A percentile compares a stretch with the other conserved stretches of the same genome.
Evolutionary conservation across 768 basidiomycete species (phyloP).

Genomic region (Boletus patriciae): DNA sequence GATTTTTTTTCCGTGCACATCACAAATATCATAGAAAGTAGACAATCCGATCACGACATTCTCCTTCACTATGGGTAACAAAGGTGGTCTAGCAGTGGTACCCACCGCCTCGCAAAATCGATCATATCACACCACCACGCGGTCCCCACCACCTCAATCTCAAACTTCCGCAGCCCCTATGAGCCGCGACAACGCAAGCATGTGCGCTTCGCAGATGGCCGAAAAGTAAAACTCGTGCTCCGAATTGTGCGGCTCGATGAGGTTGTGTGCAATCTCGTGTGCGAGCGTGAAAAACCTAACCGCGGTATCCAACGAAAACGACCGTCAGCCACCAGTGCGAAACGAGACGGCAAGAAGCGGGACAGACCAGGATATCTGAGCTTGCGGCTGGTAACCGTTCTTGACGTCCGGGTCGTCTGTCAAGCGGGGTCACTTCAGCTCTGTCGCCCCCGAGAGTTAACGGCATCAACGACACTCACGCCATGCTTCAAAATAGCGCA

Average conservation of each 20-base stretch:
- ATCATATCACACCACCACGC: no score
- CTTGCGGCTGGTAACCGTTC: slow-evolving; percentile 51
- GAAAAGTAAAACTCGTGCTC: slow-evolving; percentile 96
- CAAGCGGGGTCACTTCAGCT: neutral
- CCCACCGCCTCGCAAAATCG: no score
- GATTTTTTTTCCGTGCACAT: no score
- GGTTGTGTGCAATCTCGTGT: slow-evolving; percentile 91
- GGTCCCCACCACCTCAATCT: no score
- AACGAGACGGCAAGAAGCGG: neutral
- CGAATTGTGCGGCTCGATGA: slow-evolving; percentile 83
- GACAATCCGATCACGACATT: no score
- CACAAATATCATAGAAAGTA: no score
- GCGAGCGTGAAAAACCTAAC: slow-evolving; percentile 84
- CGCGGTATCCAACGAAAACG: neutral
- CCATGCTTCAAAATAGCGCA: slow-evolving; percentile 84
- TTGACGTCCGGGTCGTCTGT: slow-evolving; percentile 72
- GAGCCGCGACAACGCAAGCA: slow-evolving; percentile 42
- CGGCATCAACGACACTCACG: slow-evolving; percentile 51
- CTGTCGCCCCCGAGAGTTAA: neutral
- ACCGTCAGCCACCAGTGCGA: neutral
- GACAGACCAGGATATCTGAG: slow-evolving; percentile 77
- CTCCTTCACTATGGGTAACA: no score
- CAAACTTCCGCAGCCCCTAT: slow-evolving; percentile 12
- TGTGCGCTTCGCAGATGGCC: slow-evolving; percentile 74
- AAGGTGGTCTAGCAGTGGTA: no score